These are phyloP conservation scores for Panaeolus papilionaceus DNA, from an alignment of 768 basidiomycete species.

Conservation along the genomic window DNA sequence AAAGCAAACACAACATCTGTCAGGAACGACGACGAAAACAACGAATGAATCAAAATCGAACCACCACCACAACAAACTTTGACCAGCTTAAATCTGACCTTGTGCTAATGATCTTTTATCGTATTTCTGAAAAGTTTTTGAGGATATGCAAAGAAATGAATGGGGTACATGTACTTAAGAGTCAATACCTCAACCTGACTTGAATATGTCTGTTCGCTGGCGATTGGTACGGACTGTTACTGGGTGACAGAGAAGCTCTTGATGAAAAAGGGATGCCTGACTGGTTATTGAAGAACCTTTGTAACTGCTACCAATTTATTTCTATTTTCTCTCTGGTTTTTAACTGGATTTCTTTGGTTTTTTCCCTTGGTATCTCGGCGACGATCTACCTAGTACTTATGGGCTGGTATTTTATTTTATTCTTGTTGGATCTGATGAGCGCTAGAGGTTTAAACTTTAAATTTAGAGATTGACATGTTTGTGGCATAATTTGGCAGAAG, in stretches of 20 bases:
- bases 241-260: slow-evolving; percentile 11
- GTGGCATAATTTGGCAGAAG: slow-evolving; percentile 30
- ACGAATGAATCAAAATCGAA: not conserved
- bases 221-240: slow-evolving; percentile 8
- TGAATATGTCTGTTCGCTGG: slow-evolving; percentile 4
- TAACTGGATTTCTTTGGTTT: not conserved
- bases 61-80: slow-evolving; percentile 10
- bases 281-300: not conserved
- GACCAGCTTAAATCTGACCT: not conserved
- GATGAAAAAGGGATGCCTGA: not conserved
- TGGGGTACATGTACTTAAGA: not conserved
- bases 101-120: not conserved
- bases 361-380: not conserved
- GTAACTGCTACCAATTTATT: not conserved
- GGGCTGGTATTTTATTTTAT: not conserved
- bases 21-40: not conserved
- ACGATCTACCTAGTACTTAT: not conserved
- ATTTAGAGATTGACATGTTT: slow-evolving; percentile 22
- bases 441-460: slow-evolving; percentile 22
- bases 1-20: not conserved
- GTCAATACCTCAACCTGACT: not conserved
- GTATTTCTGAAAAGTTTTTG: not conserved
- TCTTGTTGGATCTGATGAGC: slow-evolving; percentile 18
- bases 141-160: not conserved
- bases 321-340: not conserved